Evolutionary conservation across 345 rosid genomes (phyloP).

Genomic region (Melaleuca alternifolia): DNA sequence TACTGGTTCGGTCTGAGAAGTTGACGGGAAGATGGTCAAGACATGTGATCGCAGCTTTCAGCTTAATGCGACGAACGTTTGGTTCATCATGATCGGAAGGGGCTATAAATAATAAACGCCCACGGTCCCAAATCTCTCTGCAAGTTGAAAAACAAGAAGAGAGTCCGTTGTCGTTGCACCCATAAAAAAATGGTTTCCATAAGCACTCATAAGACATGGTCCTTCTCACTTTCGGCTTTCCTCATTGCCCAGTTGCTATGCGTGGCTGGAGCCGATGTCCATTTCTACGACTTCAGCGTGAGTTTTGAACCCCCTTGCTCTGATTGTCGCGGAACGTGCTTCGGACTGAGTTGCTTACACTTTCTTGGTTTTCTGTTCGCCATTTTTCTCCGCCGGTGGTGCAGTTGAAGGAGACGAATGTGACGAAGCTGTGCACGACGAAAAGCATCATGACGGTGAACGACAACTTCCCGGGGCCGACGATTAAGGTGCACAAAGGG

Average conservation of each 20-base stretch:
- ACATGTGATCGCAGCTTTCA: background rate
- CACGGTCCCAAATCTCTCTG: background rate
- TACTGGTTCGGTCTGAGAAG: background rate
- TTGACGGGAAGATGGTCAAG: background rate
- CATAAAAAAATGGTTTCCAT: background rate
- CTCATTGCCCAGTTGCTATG: background rate
- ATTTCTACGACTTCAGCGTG: background rate
- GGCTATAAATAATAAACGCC: background rate
- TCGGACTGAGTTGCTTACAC: background rate
- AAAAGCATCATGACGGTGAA: constrained; percentile 15
- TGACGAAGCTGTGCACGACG: constrained; percentile 8
- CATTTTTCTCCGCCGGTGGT: background rate
- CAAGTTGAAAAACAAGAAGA: background rate
- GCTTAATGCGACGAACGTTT: background rate
- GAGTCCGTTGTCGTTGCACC: background rate
- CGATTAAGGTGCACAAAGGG: constrained; percentile 14
- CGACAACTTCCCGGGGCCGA: constrained; percentile 17
- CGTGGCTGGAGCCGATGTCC: background rate
- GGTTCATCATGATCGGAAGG: background rate
- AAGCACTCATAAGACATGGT: background rate
- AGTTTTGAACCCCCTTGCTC: background rate
- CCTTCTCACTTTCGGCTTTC: background rate
- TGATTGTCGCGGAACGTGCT: background rate
- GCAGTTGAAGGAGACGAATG: constrained; percentile 14
- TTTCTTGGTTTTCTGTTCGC: background rate